These are phyloP conservation scores for Cenchrus purpureus DNA, from an alignment of 176 grass and related monocot species.

Conservation along the genomic window DNA sequence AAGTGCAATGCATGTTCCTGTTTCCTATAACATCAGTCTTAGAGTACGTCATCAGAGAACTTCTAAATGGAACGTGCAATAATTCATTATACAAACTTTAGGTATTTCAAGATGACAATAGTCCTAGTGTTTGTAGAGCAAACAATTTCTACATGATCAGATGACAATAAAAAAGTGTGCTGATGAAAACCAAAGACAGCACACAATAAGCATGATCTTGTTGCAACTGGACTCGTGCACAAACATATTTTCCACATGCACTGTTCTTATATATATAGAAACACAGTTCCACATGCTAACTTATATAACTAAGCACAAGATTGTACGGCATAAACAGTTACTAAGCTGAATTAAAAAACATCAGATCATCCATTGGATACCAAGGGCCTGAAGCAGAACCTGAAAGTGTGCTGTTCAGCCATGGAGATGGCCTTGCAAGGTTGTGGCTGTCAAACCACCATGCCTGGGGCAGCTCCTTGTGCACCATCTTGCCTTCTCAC, in stretches of 20 bases:
- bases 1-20: background rate
- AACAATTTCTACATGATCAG: background rate
- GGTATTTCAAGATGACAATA: background rate
- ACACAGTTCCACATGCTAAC: too few species aligned
- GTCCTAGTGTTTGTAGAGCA: background rate
- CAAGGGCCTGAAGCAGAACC: conserved; percentile 27
- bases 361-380: background rate
- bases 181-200: background rate
- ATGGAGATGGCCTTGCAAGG: conserved; percentile 54
- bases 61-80: background rate
- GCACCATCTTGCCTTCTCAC: conserved; percentile 46
- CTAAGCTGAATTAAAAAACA: background rate
- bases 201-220: background rate
- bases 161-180: background rate
- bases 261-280: background rate
- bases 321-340: background rate
- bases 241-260: background rate
- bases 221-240: background rate
- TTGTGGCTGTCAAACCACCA: conserved; percentile 84
- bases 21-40: background rate
- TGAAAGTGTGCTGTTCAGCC: conserved; percentile 65
- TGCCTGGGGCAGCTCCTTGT: conserved; percentile 62
- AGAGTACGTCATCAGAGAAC: background rate
- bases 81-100: background rate
- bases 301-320: background rate